Evolutionary conservation across 371 early-diverging fungal species (phyloP).

Genomic region (Dinochytrium kinnereticum): DNA sequence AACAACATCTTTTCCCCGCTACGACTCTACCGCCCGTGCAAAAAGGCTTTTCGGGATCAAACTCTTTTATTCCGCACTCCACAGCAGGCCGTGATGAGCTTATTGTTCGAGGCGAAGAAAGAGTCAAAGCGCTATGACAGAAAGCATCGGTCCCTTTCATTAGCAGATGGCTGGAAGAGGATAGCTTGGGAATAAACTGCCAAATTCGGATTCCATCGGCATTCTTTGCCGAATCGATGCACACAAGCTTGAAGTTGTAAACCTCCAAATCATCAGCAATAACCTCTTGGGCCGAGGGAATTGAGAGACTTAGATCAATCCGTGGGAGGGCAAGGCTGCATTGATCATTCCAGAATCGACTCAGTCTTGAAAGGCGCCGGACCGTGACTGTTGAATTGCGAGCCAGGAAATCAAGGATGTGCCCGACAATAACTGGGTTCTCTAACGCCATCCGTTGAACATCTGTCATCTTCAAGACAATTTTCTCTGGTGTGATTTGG

Average conservation of each 20-base stretch:
- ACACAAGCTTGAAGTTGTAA: background rate
- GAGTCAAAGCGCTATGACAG: background rate
- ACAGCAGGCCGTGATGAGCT: background rate
- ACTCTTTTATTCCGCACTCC: background rate
- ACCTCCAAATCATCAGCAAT: background rate
- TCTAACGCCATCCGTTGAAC: no score
- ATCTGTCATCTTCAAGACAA: no score
- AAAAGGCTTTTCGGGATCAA: slow-evolving; percentile 1
- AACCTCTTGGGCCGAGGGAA: background rate
- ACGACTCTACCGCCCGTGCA: background rate
- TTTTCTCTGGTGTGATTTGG: no score
- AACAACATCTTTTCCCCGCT: background rate
- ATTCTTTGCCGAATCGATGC: slow-evolving; percentile 2
- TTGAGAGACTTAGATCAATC: background rate
- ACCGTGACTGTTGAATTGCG: background rate
- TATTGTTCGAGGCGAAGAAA: background rate
- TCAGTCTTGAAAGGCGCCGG: slow-evolving; percentile 1
- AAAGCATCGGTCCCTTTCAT: slow-evolving; percentile 5
- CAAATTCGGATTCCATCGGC: background rate
- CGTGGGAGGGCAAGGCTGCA: background rate
- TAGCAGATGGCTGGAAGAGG: background rate
- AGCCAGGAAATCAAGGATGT: slow-evolving; percentile 2
- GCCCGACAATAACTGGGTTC: background rate
- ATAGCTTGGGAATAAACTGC: background rate
- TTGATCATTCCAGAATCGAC: background rate